Base-by-base conservation (phyloP, 2,329 filamentous ascomycete species). In the Rhinocladiella mackenziei region DNA sequence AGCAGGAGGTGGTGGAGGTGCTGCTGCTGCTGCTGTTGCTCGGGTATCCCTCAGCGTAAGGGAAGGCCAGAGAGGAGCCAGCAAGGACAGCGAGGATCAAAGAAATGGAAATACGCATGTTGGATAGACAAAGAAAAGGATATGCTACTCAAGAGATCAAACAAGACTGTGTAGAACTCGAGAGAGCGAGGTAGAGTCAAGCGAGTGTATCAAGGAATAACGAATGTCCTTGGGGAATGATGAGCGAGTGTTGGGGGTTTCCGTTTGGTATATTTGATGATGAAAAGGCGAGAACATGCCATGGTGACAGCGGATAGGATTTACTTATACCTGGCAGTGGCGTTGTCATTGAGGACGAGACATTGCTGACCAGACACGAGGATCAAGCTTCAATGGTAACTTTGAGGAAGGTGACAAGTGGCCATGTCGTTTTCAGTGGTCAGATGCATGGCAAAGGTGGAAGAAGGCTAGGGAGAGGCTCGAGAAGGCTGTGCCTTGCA, bases 61-160 rank as follows among this genome's bases (percentile, higher is more conserved):
- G 54, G 9, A 52, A 45, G 23, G 56, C 57, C 25, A 56, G 19
- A 35, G 57, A 44, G 39, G 48, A 49, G 37, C 56, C 53, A 13
- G 48, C 46, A 17, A 59, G 51, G 45, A 56, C 50, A 9, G 48
- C 45, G 15, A 58, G 26, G 17, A 55, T 18, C 22, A 57, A 46
- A 18, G 41, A 30, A n/a, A 48, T 34, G 14, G 48, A 48, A 34
- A 42, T 25, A 33, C 30, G 51, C 46, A 52, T 54, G 13, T 44
- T 31, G 43, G 23, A 15, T 43, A 11, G 25, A 22, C 26, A 22
- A 13, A 8, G n/a, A 39, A 25, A 11, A 14, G 18, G 9, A 10
- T 35, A n/a, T 43, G 31, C 15, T 44, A 36, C 4, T 18, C 23
- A 19, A 28, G 14, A 36, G 17, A 36, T 4, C 20, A 15, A 38